Base-by-base conservation (phyloP, 1,284 basidiomycete genomes). In the Apiotrichum brassicae region DNA sequence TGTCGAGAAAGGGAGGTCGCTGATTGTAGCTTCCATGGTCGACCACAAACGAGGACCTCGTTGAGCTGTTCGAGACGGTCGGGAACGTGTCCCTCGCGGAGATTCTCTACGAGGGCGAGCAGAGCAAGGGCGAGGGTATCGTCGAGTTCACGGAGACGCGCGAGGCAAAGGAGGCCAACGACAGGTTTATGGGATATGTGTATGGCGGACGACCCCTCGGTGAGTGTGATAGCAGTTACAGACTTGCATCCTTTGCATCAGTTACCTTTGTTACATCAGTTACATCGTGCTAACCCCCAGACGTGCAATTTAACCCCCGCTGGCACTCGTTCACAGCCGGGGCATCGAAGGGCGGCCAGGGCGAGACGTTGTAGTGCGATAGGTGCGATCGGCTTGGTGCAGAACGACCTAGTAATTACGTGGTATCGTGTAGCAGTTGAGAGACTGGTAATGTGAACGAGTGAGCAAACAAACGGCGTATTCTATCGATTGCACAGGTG, bases 11-110 rank as follows among this genome's bases (percentile, higher is more conserved):
- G n/a, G n/a, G n/a, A n/a, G n/a, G n/a, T n/a, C 20, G 20, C 37
- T 14, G 33, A 50, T 36, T 6, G 12, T 61, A 97, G 91, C 76
- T 98, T 18, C 94, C 94, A 0, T 97, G 92, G 91, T 97, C 92
- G 16, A 98, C 94, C 30, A 89, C 92, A n/a, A 95, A 97, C 71
- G 93, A 97, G 67, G 94, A 98, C 68, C 77, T 98, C 25, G 93
- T 97, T 22, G 94, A 98, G 75, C 76, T 98, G 26, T 98, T 98
- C 65, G 93, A 97, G 76, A 98, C 94, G 26, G 95, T 92, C 1
- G 94, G 94, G 11, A 85, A 85, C 58, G 94, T 98, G 28, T 86
- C 91, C 62, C 76, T 91, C 39, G 94, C 94, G 11, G 94, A 97
- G 72, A 92, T 97, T 59, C 71, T 97, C 43, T 90, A 86, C 62